Base-by-base conservation (phyloP, 768 basidiomycete species). In the Kwoniella pini region DNA sequence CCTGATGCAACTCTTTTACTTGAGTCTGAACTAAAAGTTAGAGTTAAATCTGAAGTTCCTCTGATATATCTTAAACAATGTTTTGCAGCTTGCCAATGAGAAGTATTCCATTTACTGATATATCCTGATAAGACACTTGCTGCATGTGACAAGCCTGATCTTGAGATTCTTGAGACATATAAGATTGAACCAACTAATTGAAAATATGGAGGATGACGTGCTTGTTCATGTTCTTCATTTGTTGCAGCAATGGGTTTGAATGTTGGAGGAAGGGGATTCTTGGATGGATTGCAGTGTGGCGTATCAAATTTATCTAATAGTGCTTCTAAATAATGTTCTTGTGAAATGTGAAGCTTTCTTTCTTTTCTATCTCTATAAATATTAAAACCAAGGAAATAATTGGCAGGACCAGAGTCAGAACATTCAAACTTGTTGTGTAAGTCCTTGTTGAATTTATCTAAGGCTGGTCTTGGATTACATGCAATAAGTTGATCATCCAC, bases 1-100 rank as follows among this genome's bases (percentile, higher is more conserved):
- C 40, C 28, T 71, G 54, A 19, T 81, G 67, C 53, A 72, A 75
- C 27, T 80, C 81, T 71, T 30, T 45, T 50, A 28, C 27, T 39
- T 33, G 54, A 42, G 12, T 44, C 33, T 17, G 30, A 31, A 21
- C 55, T 63, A 62, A 68, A 54, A 27, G 43, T 56, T 4, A 72
- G 45, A 12, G 50, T 56, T 5, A 57, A 45, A n/a, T 56, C 59
- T 13, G 38, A 24, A 4, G 67, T 75, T 5, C 64, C 57, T 36
- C 55, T 57, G 33, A 71, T 48, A 48, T 75, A 75, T n/a, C 54
- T n/a, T 11, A 75, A 52, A 4, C 64, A 51, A 21, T 62, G 54
- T 30, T 54, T 60, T 26, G 54, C 65, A 1, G 65, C 66, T 51
- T 58, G 30, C 49, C 63, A 64, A 36, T 72, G 68, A 5, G 36